Base-by-base conservation (phyloP, 2,329 filamentous ascomycete genomes). In the Amylocarpus encephaloides region DNA sequence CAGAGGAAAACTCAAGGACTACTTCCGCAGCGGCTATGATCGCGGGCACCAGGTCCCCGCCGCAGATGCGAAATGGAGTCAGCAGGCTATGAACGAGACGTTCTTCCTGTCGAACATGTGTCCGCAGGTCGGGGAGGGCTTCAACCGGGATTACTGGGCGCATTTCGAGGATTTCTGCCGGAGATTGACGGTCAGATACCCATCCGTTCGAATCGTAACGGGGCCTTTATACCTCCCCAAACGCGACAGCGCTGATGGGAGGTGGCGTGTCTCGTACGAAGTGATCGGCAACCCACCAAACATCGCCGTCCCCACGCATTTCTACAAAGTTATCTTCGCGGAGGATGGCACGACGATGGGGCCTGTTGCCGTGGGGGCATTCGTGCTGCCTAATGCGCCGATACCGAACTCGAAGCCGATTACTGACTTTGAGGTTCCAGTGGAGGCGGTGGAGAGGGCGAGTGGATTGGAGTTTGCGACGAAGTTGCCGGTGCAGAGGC, bases 61-160 rank as follows among this genome's bases (percentile, higher is more conserved):
- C 5, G 93, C 93, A 36, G 93, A 98, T 71, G 88, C 87, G 50
- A 95, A 94, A 73, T 98, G 93, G 91, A 88, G 83, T 56, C 93
- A 98, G 71, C 70, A 79, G 33, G 91, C 93, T 57, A 95, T 98
- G 89, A 83, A 98, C 71, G 88, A 88, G 51, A 98, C 93, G 2
- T 98, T 98, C 66, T 85, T 82, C 64, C 78, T 98, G 49, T 85
- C 79, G 66, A 98, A 98, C 73, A 98, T 98, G 91, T 95, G 91
- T 66, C 93, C 93, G 30, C 93, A 98, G 72, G 93, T 98, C 29
- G 93, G 93, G 59, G 89, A 96, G 66, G 93, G 93, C 52, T 98
- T 98, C 77, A 98, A 98, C 73, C 80, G 93, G 46, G 93, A 98
- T 73, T 98, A 98, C 79, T 98, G 93, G 93, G 87, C 93, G 34